Conservation (phyloP, 768 basidiomycete species). For the Lyophyllum atratum region DNA sequence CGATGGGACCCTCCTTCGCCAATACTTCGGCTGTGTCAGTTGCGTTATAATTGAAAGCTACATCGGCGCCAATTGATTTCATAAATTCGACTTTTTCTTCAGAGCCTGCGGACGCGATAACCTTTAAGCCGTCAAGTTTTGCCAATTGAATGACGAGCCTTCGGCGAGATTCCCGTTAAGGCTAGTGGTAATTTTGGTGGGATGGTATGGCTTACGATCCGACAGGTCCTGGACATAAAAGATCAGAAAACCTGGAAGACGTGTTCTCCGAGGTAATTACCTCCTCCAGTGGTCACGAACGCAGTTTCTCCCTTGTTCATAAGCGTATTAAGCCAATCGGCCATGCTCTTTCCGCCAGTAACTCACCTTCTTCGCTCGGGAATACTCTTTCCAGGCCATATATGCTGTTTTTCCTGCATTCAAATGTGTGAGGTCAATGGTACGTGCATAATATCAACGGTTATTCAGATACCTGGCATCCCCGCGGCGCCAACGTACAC, state of each 20-base stretch:
- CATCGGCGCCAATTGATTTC: conserved; percentile 63
- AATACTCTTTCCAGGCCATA: conserved; percentile 41
- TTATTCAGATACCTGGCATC: conserved; percentile 46
- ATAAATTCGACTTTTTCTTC: conserved; percentile 74
- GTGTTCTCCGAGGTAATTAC: conserved; percentile 7
- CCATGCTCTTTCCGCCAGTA: not conserved
- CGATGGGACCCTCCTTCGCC: conserved; percentile 51
- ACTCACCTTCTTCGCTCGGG: conserved; percentile 37
- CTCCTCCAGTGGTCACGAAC: conserved; percentile 43
- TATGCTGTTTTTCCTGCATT: conserved; percentile 39
- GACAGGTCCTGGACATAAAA: conserved; percentile 40
- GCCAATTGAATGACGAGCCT: conserved; percentile 55
- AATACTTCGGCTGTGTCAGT: conserved; percentile 52
- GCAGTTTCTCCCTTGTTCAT: conserved; percentile 37
- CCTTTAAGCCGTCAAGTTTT: conserved; percentile 55
- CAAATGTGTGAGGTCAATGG: not conserved
- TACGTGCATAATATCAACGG: not conserved
- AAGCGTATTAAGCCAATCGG: not conserved
- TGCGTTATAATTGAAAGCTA: conserved; percentile 77
- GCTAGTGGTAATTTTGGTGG: not conserved
- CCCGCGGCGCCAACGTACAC: conserved; percentile 52
- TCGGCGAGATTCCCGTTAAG: not conserved
- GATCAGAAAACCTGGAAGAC: not conserved
- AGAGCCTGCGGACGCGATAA: conserved; percentile 71
- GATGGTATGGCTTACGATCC: conserved; percentile 8